A percentile compares a stretch with the other conserved stretches of the same genome.
phyloP scores from a whole-genome alignment of 495 filamentous ascomycete species.

The Penicillium waksmanii region DNA sequence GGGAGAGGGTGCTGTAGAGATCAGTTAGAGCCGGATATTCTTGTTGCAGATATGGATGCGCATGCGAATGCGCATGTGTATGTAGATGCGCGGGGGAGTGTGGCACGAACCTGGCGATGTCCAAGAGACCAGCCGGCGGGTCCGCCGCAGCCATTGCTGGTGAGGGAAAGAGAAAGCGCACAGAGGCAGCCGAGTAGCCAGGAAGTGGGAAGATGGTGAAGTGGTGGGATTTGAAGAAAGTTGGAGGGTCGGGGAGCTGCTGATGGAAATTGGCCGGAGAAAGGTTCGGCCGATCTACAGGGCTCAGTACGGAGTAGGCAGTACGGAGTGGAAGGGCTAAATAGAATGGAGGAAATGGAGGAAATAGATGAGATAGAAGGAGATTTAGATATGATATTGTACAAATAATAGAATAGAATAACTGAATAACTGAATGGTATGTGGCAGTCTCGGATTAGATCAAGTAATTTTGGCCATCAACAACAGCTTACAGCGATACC shows the following conservation, averaged over 20 bases:
- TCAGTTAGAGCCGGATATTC: neutral
- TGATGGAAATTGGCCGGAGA: conserved; percentile 26
- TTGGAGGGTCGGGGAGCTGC: neutral
- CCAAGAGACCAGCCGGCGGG: conserved; percentile 49
- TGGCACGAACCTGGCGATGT: conserved; percentile 46
- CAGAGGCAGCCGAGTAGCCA: neutral
- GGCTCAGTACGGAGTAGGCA: too few species aligned
- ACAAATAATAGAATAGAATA: too few species aligned
- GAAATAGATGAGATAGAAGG: too few species aligned
- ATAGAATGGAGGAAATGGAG: too few species aligned
- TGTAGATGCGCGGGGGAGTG: neutral
- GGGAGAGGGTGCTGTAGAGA: conserved; percentile 66
- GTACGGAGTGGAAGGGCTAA: neutral
- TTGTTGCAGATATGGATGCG: neutral
- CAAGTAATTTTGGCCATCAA: conserved; percentile 56
- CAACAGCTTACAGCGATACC: conserved; percentile 47
- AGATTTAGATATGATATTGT: too few species aligned
- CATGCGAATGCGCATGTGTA: neutral
- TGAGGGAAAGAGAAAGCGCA: too few species aligned
- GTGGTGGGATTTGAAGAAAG: conserved; percentile 3
- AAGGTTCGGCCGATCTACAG: conserved; percentile 23
- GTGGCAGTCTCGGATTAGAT: conserved; percentile 58
- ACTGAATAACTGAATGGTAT: too few species aligned
- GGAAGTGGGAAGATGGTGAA: conserved; percentile 6
- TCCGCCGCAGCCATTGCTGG: conserved; percentile 44